Evolutionary conservation across 2,329 filamentous ascomycete genomes (phyloP), one percentile per base, ranked within the genome.

Genomic region (Fusarium nodosum): DNA sequence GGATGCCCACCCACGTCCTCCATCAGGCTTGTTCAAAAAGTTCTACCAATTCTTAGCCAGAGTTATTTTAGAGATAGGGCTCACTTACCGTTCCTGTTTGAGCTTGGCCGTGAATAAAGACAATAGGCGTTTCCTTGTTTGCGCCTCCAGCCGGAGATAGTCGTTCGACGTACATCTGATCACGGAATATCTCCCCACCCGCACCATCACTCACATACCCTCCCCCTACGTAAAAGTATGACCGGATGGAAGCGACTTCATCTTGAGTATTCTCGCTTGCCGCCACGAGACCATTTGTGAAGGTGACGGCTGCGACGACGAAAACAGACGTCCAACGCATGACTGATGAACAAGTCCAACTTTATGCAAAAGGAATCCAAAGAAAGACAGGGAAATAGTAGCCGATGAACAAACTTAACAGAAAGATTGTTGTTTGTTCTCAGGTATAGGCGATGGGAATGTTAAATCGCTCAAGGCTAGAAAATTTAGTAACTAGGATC

Each of bases 131-230:
- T 3, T 46, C 24, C 11, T 62, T 50, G 9, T 51, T 59, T 1
- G 30, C 45, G 2, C 67, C 71, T 15, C 30, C 28, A 26, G 45
- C 39, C 3, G 71, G 71, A 2, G 67, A 50, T 20, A 72, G 30
- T 47, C 68, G 64, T 52, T 72, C 71, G 13, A 72, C 64, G 11
- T 72, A 72, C 71, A 72, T 72, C 39, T 72, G 71, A 30, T 71
- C 71, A 2, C 67, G 62, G 47, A 69, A 72, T 26, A 72, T 63
- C 46, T 72, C 59, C 9, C 71, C 67, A 4, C 67, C 69, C 1
- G 68, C 48, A 11, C 61, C 71, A 38, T 72, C 67, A n/a, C 60
- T 60, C 4, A 60, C 71, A 26, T 72, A 72, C 5, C 26, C 55
- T 8, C 71, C 71, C 2, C 71, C 71, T 2, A 58, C 31, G 24